phyloP scores from a whole-genome alignment of 2,329 filamentous ascomycete species.

The Hypoxylon sp. region DNA sequence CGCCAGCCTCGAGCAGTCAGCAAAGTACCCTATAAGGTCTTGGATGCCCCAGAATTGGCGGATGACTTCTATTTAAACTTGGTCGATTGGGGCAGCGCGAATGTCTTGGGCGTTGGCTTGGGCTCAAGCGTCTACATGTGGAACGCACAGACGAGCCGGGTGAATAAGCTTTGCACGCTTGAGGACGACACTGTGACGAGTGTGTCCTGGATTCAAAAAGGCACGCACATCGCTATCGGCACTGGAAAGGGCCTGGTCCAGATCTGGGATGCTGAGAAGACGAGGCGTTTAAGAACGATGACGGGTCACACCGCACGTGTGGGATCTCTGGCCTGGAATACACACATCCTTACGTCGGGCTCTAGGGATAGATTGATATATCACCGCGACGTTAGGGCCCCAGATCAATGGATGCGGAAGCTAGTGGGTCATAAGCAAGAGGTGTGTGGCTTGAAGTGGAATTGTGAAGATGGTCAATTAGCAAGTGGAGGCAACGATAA shows the following conservation, averaged over 20 bases:
- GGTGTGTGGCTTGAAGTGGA: constrained; percentile 97
- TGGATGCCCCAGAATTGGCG: constrained; percentile 94
- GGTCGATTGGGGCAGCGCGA: constrained; percentile 97
- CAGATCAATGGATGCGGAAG: constrained; percentile 89
- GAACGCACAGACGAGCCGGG: constrained; percentile 91
- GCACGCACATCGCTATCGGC: constrained; percentile 94
- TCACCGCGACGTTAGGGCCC: constrained; percentile 93
- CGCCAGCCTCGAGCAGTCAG: constrained; percentile 91
- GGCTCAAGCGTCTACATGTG: constrained; percentile 98
- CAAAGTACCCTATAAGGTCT: constrained; percentile 97
- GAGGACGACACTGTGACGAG: constrained; percentile 96
- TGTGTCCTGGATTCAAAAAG: constrained; percentile 98
- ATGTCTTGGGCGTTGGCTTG: constrained; percentile 92
- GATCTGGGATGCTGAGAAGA: constrained; percentile 95
- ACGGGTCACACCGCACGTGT: constrained; percentile 95
- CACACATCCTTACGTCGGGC: constrained; percentile 95
- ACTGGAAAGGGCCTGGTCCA: constrained; percentile 95
- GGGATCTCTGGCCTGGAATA: constrained; percentile 96
- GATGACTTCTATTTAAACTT: constrained; percentile 99
- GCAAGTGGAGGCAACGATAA: constrained; percentile 98
- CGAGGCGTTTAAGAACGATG: constrained; percentile 91
- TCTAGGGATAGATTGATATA: constrained; percentile 94
- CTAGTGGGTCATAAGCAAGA: constrained; percentile 97
- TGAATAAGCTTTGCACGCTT: constrained; percentile 93
- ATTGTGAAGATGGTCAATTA: constrained; percentile 93